Conservation (phyloP, 164 flowering plant genomes). For the Umbilicus rupestris region DNA sequence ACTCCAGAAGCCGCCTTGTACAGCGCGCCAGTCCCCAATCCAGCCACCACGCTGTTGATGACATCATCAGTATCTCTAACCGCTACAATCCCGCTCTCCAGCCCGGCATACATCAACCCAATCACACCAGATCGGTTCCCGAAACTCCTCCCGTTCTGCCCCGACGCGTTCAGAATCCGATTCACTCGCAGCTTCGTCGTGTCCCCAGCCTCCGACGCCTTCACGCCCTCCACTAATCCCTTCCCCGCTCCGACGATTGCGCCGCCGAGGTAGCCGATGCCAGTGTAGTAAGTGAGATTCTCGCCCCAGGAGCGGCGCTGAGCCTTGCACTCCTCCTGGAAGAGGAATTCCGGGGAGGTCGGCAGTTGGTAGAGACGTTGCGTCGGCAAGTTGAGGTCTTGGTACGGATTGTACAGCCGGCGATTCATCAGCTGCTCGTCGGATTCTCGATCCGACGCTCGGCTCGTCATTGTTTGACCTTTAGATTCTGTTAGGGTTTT, state of each 20-base stretch:
- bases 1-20: conserved; percentile 53
- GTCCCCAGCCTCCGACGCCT: conserved; percentile 52
- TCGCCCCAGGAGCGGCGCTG: conserved; percentile 91
- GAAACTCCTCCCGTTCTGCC: conserved; percentile 49
- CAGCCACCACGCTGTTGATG: conserved; percentile 51
- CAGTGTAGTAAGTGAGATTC: conserved; percentile 82
- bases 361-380: conserved; percentile 65
- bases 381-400: conserved; percentile 44
- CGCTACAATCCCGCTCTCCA: conserved; percentile 52
- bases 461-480: not conserved
- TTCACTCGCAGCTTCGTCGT: conserved; percentile 63
- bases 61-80: conserved; percentile 45
- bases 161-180: conserved; percentile 62
- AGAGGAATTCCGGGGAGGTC: conserved; percentile 74
- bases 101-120: conserved; percentile 62
- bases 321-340: conserved; percentile 57
- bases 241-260: conserved; percentile 47
- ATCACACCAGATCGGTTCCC: conserved; percentile 67
- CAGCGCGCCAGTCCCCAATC: conserved; percentile 52
- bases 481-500: not conserved
- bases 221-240: conserved; percentile 48
- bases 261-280: conserved; percentile 61
- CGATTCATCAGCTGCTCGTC: not conserved
- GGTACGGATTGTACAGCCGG: conserved; percentile 78
- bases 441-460: not conserved